phyloP scores from a whole-genome alignment of 1,284 basidiomycete genomes.

The Schizophyllum commune region DNA sequence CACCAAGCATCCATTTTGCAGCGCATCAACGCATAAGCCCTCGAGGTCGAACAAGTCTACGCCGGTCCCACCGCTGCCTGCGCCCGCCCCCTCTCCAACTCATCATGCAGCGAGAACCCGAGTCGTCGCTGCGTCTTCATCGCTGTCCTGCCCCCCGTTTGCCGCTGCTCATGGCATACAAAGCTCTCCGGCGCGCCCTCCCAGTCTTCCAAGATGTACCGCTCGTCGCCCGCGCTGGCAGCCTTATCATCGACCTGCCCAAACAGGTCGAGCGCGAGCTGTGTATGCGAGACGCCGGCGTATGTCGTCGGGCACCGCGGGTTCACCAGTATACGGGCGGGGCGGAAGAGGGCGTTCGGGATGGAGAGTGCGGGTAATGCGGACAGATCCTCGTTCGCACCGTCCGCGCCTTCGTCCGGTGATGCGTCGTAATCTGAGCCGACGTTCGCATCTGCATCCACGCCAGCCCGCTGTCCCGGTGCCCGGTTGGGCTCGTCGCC shows the following conservation, averaged over 20 bases:
- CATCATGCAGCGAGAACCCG: conserved; percentile 78
- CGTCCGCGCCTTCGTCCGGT: conserved; percentile 49
- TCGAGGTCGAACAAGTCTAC: too few species aligned
- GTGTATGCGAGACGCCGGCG: conserved; percentile 89
- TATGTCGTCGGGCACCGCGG: conserved; percentile 95
- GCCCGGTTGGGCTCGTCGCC: conserved; percentile 23
- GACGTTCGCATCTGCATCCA: conserved; percentile 68
- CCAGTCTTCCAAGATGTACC: conserved; percentile 89
- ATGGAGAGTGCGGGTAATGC: conserved; percentile 47
- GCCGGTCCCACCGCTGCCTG: not conserved
- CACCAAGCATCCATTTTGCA: not conserved
- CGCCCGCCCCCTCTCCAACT: conserved; percentile 32
- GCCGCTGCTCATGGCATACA: conserved; percentile 93
- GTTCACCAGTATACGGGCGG: conserved; percentile 88
- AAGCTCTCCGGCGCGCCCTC: conserved; percentile 90
- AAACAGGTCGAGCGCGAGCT: conserved; percentile 86
- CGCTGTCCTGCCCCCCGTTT: conserved; percentile 84
- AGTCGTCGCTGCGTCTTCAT: conserved; percentile 85
- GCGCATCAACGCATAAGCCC: not conserved
- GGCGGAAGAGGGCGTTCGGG: conserved; percentile 82
- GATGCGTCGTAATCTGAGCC: conserved; percentile 89
- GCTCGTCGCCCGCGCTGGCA: conserved; percentile 38
- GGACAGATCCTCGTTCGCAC: conserved; percentile 31
- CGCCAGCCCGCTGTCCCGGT: conserved; percentile 24
- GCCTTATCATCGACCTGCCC: conserved; percentile 61